phyloP scores from a whole-genome alignment of 2,329 filamentous ascomycete genomes.

The Aureobasidium sp. region DNA sequence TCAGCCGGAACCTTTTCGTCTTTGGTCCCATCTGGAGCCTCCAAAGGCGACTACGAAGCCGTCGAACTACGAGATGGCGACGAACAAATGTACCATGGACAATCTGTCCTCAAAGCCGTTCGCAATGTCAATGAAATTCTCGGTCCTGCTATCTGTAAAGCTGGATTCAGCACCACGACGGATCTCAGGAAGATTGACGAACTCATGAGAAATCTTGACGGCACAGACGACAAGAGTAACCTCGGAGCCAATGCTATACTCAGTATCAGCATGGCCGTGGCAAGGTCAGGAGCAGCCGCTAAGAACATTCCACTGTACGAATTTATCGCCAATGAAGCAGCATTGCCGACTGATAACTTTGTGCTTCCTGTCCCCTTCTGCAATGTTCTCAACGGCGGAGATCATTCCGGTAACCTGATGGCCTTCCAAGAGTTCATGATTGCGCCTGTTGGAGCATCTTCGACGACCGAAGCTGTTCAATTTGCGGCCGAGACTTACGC shows the following conservation, averaged over 20 bases:
- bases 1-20: slow-evolving; percentile 18
- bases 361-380: slow-evolving; percentile 87
- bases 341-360: slow-evolving; percentile 77
- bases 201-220: slow-evolving; percentile 80
- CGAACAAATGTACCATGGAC: slow-evolving; percentile 45
- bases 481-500: slow-evolving; percentile 23
- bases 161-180: slow-evolving; percentile 16
- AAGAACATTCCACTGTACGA: slow-evolving; percentile 82
- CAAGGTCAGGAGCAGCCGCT: slow-evolving; percentile 83
- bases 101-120: slow-evolving; percentile 70
- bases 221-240: slow-evolving; percentile 78
- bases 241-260: slow-evolving; percentile 85
- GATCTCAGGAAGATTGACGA: slow-evolving; percentile 70
- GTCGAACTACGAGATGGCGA: slow-evolving; percentile 87
- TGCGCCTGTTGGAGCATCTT: slow-evolving; percentile 47
- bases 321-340: slow-evolving; percentile 79
- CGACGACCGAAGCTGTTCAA: slow-evolving; percentile 19
- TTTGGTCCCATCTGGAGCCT: slow-evolving; percentile 23
- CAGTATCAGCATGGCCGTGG: slow-evolving; percentile 74
- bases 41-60: slow-evolving; percentile 76
- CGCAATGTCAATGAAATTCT: slow-evolving; percentile 78
- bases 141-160: slow-evolving; percentile 51
- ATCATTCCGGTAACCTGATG: slow-evolving; percentile 34
- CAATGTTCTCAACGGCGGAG: slow-evolving; percentile 78
- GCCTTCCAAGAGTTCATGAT: slow-evolving; percentile 98